phyloP scores from a whole-genome alignment of 495 filamentous ascomycete genomes.

The Neurospora pannonica region DNA sequence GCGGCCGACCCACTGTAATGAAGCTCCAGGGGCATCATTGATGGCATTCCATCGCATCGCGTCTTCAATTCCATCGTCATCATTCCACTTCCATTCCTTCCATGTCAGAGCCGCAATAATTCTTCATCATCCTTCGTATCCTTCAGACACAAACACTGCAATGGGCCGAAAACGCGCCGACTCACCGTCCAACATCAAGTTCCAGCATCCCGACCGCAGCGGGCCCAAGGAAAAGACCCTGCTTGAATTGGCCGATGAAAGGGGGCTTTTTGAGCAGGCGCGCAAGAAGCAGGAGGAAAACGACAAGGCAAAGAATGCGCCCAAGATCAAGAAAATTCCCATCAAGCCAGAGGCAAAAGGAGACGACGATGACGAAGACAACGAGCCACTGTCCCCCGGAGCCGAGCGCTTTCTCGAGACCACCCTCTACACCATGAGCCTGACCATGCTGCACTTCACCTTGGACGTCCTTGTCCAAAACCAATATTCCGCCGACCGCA shows the following conservation, averaged over 20 bases:
- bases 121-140: background rate
- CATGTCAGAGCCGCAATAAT: background rate
- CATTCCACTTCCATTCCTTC: background rate
- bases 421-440: conserved; percentile 57
- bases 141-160: background rate
- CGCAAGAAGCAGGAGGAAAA: conserved; percentile 17
- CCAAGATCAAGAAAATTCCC: conserved; percentile 3
- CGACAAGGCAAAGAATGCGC: conserved; percentile 20
- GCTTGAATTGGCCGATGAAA: conserved; percentile 53
- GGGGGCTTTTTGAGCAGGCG: conserved; percentile 39
- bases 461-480: conserved; percentile 84
- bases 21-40: background rate
- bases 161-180: conserved; percentile 42
- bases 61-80: background rate
- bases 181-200: conserved; percentile 40
- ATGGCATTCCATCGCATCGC: background rate
- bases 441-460: conserved; percentile 77
- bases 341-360: conserved; percentile 13
- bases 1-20: background rate
- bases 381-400: conserved; percentile 21
- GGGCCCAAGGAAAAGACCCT: conserved; percentile 49
- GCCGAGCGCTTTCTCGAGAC: conserved; percentile 49
- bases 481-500: conserved; percentile 65
- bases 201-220: conserved; percentile 50
- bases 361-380: conserved; percentile 23